Conservation (phyloP, 306 rosid genomes). For the Lathyrus tuberosus region DNA sequence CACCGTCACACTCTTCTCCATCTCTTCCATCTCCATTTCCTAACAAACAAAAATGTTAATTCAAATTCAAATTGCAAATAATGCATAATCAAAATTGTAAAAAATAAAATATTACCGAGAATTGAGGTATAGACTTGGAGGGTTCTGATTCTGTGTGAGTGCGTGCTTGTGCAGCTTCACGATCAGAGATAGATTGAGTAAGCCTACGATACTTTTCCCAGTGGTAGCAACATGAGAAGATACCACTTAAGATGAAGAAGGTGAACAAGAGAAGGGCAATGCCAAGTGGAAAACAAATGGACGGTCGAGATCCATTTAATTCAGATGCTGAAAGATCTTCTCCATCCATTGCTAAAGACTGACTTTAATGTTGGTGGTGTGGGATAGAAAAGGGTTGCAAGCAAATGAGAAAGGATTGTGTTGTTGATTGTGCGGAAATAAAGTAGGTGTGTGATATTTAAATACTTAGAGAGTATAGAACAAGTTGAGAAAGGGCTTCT, state of each 20-base stretch:
- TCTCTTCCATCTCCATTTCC: conserved; percentile 50
- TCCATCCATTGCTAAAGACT: conserved; percentile 49
- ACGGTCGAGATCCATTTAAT: conserved; percentile 79
- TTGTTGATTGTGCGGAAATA: conserved; percentile 2
- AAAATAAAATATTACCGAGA: conserved; percentile 40
- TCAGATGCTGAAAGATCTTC: conserved; percentile 68
- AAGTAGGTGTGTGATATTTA: conserved; percentile 1
- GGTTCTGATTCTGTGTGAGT: conserved; percentile 45
- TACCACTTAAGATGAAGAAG: conserved; percentile 89
- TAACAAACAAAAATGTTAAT: background rate
- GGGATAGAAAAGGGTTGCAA: background rate
- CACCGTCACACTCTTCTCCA: conserved; percentile 69
- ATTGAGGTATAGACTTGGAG: conserved; percentile 42
- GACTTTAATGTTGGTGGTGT: too few species aligned
- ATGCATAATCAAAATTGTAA: background rate
- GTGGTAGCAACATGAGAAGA: conserved; percentile 97
- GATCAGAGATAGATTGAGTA: conserved; percentile 51
- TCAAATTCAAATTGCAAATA: background rate
- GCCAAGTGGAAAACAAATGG: conserved; percentile 91
- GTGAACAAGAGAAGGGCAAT: conserved; percentile 83
- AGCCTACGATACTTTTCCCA: conserved; percentile 91
- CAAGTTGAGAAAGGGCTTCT: background rate
- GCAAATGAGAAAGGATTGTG: background rate
- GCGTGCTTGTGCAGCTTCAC: conserved; percentile 12
- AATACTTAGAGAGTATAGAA: background rate